Conservation (phyloP, 495 filamentous ascomycete genomes). For the Penicillium macrosclerotiorum region DNA sequence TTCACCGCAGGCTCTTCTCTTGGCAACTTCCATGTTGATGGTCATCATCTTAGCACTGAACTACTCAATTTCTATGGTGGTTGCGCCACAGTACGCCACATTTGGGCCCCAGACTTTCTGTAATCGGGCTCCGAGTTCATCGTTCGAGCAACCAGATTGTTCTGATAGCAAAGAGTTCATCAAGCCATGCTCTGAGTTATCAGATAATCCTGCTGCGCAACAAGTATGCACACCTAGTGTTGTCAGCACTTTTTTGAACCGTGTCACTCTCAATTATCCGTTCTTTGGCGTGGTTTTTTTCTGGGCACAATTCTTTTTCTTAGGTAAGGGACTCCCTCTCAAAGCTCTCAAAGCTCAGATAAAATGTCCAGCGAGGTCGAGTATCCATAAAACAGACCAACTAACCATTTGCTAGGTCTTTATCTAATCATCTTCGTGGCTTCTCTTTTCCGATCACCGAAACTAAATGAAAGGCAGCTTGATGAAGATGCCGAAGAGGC, state of each 20-base stretch:
- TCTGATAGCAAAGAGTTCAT: constrained; percentile 67
- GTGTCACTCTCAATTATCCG: constrained; percentile 91
- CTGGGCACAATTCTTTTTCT: constrained; percentile 91
- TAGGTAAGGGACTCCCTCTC: constrained; percentile 49
- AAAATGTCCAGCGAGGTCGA: no score
- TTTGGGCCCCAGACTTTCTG: constrained; percentile 96
- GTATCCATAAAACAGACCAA: background rate
- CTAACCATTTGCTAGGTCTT: constrained; percentile 42
- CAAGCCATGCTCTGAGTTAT: constrained; percentile 74
- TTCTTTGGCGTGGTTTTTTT: constrained; percentile 92
- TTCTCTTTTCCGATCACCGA: constrained; percentile 75
- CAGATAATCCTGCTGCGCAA: constrained; percentile 57
- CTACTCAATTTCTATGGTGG: constrained; percentile 85
- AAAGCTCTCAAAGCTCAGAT: no score
- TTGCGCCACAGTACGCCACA: constrained; percentile 91
- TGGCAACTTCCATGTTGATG: constrained; percentile 86
- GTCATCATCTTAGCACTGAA: constrained; percentile 86
- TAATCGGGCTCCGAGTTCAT: constrained; percentile 54
- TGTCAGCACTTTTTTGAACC: constrained; percentile 87
- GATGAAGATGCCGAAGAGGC: constrained; percentile 92
- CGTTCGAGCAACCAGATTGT: constrained; percentile 72
- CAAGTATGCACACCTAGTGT: constrained; percentile 87
- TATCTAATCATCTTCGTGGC: constrained; percentile 76
- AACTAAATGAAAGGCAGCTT: constrained; percentile 66
- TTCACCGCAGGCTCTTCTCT: constrained; percentile 85